A percentile compares a stretch with the other conserved stretches of the same genome.
These are phyloP conservation scores for Ophiostoma perfectum DNA, from an alignment of 2,329 filamentous ascomycete genomes.

Conservation along the genomic window DNA sequence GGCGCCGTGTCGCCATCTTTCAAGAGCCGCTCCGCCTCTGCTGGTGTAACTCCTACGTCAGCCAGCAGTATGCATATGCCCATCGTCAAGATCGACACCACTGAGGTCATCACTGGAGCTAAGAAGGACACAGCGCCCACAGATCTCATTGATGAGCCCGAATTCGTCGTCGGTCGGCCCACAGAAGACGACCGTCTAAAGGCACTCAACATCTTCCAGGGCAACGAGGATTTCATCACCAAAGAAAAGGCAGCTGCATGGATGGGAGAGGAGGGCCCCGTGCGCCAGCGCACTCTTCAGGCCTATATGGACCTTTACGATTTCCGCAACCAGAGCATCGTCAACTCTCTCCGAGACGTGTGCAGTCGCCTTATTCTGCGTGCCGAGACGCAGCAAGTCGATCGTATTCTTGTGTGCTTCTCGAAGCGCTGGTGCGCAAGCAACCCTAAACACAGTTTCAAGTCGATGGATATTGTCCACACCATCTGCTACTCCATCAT, in stretches of 20 bases:
- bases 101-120: conserved; percentile 4
- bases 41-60: conserved; percentile 35
- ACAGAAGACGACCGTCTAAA: conserved; percentile 68
- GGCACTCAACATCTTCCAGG: conserved; percentile 77
- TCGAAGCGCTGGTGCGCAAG: conserved; percentile 88
- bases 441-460: conserved; percentile 91
- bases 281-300: conserved; percentile 53
- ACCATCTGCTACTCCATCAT: conserved; percentile 96
- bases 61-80: conserved; percentile 30
- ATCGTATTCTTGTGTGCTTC: conserved; percentile 86
- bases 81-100: conserved; percentile 42
- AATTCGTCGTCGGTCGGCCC: conserved; percentile 53
- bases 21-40: conserved; percentile 32
- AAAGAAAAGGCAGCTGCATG: conserved; percentile 79
- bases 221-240: conserved; percentile 72
- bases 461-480: conserved; percentile 84
- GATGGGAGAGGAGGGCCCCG: conserved; percentile 70
- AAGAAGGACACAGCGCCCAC: conserved; percentile 4
- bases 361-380: conserved; percentile 77
- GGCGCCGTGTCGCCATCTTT: conserved; percentile 36
- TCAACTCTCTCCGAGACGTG: conserved; percentile 70
- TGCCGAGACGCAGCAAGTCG: conserved; percentile 93
- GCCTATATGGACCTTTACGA: conserved; percentile 94
- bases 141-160: conserved; percentile 52
- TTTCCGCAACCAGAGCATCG: conserved; percentile 73